phyloP scores from a whole-genome alignment of 208 protist species.

The Leishmania arabica region DNA sequence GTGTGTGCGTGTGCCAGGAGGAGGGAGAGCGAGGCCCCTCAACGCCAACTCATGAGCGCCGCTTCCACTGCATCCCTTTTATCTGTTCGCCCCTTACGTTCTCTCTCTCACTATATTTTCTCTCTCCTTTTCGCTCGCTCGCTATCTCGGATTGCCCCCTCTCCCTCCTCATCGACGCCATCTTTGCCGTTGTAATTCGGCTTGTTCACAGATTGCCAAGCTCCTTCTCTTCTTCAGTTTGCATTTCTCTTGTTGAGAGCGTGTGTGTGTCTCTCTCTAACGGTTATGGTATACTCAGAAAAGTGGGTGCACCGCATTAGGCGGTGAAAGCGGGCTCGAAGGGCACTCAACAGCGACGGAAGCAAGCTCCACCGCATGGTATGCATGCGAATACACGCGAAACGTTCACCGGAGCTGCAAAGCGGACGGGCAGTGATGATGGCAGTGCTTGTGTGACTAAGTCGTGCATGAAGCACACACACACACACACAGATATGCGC shows the following conservation, averaged over 20 bases:
- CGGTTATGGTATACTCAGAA: neutral
- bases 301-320: neutral
- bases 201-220: conserved; percentile 1
- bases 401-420: neutral
- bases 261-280: neutral
- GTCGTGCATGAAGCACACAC: neutral
- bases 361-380: neutral
- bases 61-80: neutral
- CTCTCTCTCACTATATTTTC: neutral
- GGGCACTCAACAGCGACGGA: neutral
- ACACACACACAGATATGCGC: neutral
- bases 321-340: neutral
- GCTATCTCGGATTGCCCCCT: neutral
- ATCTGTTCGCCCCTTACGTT: neutral
- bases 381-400: neutral
- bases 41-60: neutral
- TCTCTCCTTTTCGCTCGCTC: neutral
- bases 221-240: neutral
- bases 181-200: neutral
- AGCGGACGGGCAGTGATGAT: neutral
- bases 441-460: neutral
- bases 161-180: neutral
- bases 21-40: neutral
- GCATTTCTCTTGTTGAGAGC: neutral
- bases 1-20: neutral